Base-by-base conservation (phyloP, 2,329 filamentous ascomycete genomes). In the Penicillium sp. region DNA sequence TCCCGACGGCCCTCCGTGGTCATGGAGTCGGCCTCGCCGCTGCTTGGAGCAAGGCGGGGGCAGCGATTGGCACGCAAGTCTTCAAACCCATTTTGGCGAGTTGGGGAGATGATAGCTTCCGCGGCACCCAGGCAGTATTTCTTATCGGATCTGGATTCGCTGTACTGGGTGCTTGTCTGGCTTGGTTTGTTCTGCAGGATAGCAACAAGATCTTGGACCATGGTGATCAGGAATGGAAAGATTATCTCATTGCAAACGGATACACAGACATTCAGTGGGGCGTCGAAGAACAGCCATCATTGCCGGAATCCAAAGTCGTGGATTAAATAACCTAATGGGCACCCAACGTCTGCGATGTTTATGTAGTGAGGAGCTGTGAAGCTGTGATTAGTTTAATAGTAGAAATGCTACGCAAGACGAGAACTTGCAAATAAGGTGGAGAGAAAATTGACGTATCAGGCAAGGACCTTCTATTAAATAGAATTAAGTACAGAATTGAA, bases 81-180 rank as follows among this genome's bases (percentile, higher is more conserved):
- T 83, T 83, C 58, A 80, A 75, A 2, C 77, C 79, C 0, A 83
- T 84, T 45, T 70, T 81, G 45, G 75, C 76, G 37, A 72, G 72
- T 5, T 79, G 70, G 48, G 62, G 74, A 19, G 70, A 77, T 47
- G 66, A 75, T 2, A 64, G 73, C 13, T 48, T 60, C 39, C 77
- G 76, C 55, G 80, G 80, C 1, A 72, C 80, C 18, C 79, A 81
- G 52, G 77, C 73, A 0, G 78, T 77, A 0, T 83, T 83, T 56
- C 67, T 83, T 5, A 80, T 83, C 43, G 81, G 80, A 0, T 77
- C 77, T 1, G 80, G 69, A 0, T 82, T 83, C 66, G 79, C 80
- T 0, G 70, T 79, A 0, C 56, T 79, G 2, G 80, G 80, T 3
- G 75, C 73, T 0, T 46, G 78, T 3, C 68, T 80, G 19, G 71